Conservation (phyloP, 352 stramenopile species). For the Phytophthora uliginosa region DNA sequence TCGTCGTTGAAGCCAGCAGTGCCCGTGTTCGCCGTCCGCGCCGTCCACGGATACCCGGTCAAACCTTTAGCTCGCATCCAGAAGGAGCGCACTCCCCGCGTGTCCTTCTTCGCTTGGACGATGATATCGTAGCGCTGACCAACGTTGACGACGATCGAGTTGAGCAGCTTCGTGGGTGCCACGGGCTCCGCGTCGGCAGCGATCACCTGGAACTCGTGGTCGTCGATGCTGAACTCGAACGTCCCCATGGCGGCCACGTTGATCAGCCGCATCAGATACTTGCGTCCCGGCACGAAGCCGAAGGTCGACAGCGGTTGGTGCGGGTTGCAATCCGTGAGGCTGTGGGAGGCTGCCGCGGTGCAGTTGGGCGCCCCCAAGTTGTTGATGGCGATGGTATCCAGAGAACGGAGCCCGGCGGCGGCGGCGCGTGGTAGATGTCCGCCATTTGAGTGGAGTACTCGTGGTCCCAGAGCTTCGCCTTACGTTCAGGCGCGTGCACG, state of each 20-base stretch:
- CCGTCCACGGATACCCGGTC: slow-evolving; percentile 20
- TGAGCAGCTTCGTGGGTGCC: slow-evolving; percentile 17
- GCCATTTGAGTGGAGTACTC: slow-evolving; percentile 40
- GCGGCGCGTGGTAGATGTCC: slow-evolving; percentile 40
- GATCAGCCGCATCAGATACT: slow-evolving; percentile 42
- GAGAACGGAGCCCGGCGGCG: slow-evolving; percentile 18
- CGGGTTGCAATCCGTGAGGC: slow-evolving; percentile 22
- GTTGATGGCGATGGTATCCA: slow-evolving; percentile 44
- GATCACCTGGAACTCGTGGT: slow-evolving; percentile 42
- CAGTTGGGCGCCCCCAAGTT: slow-evolving; percentile 39
- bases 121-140: slow-evolving; percentile 41
- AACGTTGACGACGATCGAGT: slow-evolving; percentile 35
- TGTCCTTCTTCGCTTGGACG: slow-evolving; percentile 29
- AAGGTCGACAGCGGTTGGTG: slow-evolving; percentile 32
- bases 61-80: slow-evolving; percentile 32
- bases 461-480: slow-evolving; percentile 22
- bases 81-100: slow-evolving; percentile 3
- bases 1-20: slow-evolving; percentile 30
- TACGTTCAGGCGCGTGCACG: slow-evolving; percentile 18
- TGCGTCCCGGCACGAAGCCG: slow-evolving; percentile 25
- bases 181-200: slow-evolving; percentile 33
- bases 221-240: slow-evolving; percentile 50
- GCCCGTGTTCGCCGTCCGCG: slow-evolving; percentile 11
- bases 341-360: slow-evolving; percentile 6
- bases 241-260: slow-evolving; percentile 36